Evolutionary conservation across 345 rosid species (phyloP), one percentile per base, ranked within the genome.

Genomic region (Erysimum cheiranthoides): DNA sequence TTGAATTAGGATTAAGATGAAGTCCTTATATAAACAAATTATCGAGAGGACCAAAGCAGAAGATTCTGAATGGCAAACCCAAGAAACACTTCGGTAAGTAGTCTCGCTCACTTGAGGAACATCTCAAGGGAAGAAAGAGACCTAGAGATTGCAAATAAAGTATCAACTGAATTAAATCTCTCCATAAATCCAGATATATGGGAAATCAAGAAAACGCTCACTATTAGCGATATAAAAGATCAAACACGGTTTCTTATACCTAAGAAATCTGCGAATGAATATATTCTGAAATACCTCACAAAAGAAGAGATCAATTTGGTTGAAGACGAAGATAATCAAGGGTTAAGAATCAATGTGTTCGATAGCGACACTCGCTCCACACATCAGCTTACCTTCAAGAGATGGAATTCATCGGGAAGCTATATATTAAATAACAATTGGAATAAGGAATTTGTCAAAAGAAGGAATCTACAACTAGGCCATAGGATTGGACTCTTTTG

Each of bases 131-230:
- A 21, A 21, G 25, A 21, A 21, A 21, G 25, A 21, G 25, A 21
- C 25, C 25, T 1, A 21, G 25, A 21, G 25, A 21, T 21, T 21
- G 58, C 58, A 52, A 52, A 52, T 27, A 52, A 52, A 5, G 8
- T 52, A 52, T 58, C 63, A 58, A 58, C 63, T 16, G 63, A 61
- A 39, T 2, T 61, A 39, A 18, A 17, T 39, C 2, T 21, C 47
- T 39, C 34, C 31, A 12, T 2, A 21, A 4, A 21, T 1, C 9
- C 35, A 28, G 66, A 39, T 39, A 61, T 61, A 61, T 21, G 32
- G 66, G 9, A 39, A 6, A 12, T 38, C 18, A 61, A 39, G 66
- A 39, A 61, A 40, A 25, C 5, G 40, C 66, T 61, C 4, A 61
- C 17, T n/a, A 39, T 0, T 2, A 61, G 50, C 49, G 66, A 61